Percentiles rank a stretch among this genome's conserved stretches.
Conservation (phyloP, 768 basidiomycete genomes). For the Clitopilus passeckerianus region DNA sequence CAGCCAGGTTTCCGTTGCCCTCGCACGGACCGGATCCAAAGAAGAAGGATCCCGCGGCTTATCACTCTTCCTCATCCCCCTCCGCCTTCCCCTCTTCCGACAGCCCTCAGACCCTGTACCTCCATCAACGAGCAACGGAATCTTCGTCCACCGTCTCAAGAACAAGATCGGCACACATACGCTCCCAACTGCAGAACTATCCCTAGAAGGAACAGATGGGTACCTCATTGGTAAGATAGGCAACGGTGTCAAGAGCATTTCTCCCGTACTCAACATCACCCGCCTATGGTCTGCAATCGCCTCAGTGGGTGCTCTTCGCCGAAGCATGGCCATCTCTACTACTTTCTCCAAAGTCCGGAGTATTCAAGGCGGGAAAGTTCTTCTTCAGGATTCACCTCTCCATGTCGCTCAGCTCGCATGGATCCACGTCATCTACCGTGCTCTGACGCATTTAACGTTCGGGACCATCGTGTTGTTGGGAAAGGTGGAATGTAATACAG, state of each 20-base stretch:
- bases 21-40: conserved; percentile 63
- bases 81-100: conserved; percentile 50
- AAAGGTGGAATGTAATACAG: conserved; percentile 51
- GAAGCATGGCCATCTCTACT: conserved; percentile 60
- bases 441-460: conserved; percentile 58
- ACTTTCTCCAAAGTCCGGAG: conserved; percentile 58
- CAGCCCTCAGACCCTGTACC: conserved; percentile 33
- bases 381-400: conserved; percentile 50
- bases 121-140: conserved; percentile 53
- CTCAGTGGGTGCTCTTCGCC: conserved; percentile 53
- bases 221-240: conserved; percentile 58
- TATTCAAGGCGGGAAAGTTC: conserved; percentile 43
- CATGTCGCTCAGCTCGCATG: conserved; percentile 65
- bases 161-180: conserved; percentile 74
- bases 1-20: conserved; percentile 63
- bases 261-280: conserved; percentile 74
- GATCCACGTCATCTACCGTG: conserved; percentile 59
- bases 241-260: conserved; percentile 61
- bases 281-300: conserved; percentile 61
- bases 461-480: conserved; percentile 57
- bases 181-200: conserved; percentile 73
- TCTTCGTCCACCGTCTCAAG: conserved; percentile 70
- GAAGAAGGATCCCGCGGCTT: conserved; percentile 57
- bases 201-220: conserved; percentile 51
- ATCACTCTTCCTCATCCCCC: conserved; percentile 71